These are phyloP conservation scores for Trametes punicea DNA, from an alignment of 768 basidiomycete genomes.

Conservation along the genomic window DNA sequence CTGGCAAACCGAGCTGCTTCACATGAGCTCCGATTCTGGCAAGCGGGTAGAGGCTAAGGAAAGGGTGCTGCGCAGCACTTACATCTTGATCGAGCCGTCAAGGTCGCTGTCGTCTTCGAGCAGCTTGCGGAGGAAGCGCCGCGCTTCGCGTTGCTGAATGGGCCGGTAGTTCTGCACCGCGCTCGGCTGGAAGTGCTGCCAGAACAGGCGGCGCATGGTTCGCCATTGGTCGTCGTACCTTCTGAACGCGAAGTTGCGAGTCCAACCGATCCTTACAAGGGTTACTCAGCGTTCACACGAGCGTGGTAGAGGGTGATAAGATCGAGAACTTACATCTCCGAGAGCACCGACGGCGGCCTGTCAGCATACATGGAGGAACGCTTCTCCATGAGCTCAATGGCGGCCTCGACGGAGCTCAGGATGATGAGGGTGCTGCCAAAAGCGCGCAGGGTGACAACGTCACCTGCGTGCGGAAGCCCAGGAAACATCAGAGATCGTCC, in stretches of 20 bases:
- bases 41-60: background rate
- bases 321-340: background rate
- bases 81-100: background rate
- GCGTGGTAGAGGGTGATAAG: background rate
- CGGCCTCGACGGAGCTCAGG: background rate
- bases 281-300: too few relatives aligned
- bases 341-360: background rate
- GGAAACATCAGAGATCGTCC: background rate
- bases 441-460: background rate
- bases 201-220: background rate
- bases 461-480: background rate
- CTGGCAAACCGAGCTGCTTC: background rate
- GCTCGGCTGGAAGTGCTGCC: background rate
- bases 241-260: background rate
- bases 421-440: background rate
- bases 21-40: background rate
- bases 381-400: background rate
- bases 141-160: background rate
- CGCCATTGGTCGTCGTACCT: slow-evolving; percentile 8
- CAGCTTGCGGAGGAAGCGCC: background rate
- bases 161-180: background rate
- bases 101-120: background rate
- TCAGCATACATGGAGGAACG: background rate
- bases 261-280: slow-evolving; percentile 5
- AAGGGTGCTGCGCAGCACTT: too few relatives aligned